Evolutionary conservation across 371 early-diverging fungal genomes (phyloP).

Genomic region (Gilbertella persicaria): DNA sequence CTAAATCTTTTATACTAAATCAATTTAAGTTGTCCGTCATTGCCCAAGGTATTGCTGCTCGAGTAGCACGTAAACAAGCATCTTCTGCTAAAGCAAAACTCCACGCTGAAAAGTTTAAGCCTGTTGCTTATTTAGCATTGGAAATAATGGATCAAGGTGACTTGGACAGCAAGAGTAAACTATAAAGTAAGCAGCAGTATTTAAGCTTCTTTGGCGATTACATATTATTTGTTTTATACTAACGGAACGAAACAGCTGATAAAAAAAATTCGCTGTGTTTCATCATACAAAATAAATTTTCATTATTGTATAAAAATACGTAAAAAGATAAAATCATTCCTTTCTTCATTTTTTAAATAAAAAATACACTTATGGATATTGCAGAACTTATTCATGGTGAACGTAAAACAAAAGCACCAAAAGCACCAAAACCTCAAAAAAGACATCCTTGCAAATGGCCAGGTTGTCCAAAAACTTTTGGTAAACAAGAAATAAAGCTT

Average conservation of each 20-base stretch:
- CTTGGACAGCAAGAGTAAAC: constrained; percentile 1
- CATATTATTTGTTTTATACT: too few relatives aligned
- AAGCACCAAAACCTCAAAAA: too few relatives aligned
- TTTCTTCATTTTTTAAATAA: not conserved
- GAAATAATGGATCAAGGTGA: constrained; percentile 31
- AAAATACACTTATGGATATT: constrained; percentile 7
- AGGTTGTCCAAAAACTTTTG: constrained; percentile 12
- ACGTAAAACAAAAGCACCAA: not conserved
- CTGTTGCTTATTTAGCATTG: constrained; percentile 27
- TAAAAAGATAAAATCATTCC: too few relatives aligned
- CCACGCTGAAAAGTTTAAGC: constrained; percentile 41
- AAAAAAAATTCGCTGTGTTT: too few relatives aligned
- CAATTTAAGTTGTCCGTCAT: constrained; percentile 41
- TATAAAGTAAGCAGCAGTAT: too few relatives aligned
- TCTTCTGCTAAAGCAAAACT: constrained; percentile 69
- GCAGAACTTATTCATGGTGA: constrained; percentile 12
- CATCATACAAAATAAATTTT: not conserved
- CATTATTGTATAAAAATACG: not conserved
- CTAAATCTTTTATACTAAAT: not conserved
- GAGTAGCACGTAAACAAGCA: constrained; percentile 83
- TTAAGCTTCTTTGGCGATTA: too few relatives aligned
- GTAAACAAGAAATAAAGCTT: not conserved
- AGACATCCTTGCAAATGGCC: constrained; percentile 15
- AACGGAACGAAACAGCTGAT: too few relatives aligned
- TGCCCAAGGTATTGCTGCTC: constrained; percentile 82